A percentile compares a stretch with the other conserved stretches of the same genome.
phyloP scores from a whole-genome alignment of 345 rosid genomes.

The Aurinia saxatilis region DNA sequence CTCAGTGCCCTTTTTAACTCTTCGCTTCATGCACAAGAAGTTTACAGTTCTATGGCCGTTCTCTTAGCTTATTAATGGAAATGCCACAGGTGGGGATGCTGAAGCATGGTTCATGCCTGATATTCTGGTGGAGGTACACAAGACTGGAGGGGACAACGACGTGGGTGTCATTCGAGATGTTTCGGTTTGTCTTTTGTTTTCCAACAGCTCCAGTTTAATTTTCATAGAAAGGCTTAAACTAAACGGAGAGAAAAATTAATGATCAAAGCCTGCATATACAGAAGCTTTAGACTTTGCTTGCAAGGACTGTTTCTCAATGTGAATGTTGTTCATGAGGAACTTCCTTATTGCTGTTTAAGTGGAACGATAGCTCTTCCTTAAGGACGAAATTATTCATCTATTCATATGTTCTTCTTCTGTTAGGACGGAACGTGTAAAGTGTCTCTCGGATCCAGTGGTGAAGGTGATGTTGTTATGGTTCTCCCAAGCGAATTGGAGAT shows the following conservation, averaged over 20 bases:
- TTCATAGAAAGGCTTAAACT: not conserved
- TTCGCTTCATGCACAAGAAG: not conserved
- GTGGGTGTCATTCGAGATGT: slow-evolving; percentile 80
- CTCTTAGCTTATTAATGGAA: not conserved
- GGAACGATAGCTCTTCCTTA: not conserved
- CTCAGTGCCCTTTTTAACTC: not conserved
- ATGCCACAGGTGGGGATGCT: slow-evolving; percentile 61
- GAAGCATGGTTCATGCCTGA: slow-evolving; percentile 89
- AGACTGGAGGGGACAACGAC: slow-evolving; percentile 46
- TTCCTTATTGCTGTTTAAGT: not conserved
- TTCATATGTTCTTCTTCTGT: not conserved
- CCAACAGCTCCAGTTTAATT: not conserved
- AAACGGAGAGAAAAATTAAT: not conserved
- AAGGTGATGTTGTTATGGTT: slow-evolving; percentile 44
- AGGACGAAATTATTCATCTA: not conserved
- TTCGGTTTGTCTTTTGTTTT: slow-evolving; percentile 41
- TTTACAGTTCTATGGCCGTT: not conserved
- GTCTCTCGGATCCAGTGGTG: slow-evolving; percentile 53
- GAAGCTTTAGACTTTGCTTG: not conserved
- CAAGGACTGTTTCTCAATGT: not conserved
- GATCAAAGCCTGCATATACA: not conserved
- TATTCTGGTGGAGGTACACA: slow-evolving; percentile 68
- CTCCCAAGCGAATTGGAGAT: slow-evolving; percentile 53
- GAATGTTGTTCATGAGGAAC: not conserved
- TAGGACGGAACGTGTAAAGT: slow-evolving; percentile 88